phyloP scores from a whole-genome alignment of 495 filamentous ascomycete species.

The Neurospora sp. region DNA sequence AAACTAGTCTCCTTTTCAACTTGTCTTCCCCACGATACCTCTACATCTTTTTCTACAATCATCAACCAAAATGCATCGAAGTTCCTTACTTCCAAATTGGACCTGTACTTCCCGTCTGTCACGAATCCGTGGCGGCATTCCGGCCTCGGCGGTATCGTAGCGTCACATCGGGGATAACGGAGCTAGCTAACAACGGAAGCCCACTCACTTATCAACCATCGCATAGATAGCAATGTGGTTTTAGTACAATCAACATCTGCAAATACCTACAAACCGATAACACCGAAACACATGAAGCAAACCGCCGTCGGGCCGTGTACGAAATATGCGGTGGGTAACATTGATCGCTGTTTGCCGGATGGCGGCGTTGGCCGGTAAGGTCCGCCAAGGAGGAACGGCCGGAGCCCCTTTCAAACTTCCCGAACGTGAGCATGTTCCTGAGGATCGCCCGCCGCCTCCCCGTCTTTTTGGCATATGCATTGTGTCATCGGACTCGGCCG shows the following conservation, averaged over 20 bases:
- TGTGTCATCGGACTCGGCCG: neutral
- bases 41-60: neutral
- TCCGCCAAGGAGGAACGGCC: neutral
- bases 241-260: neutral
- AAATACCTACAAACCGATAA: neutral
- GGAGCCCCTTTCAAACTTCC: neutral
- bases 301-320: neutral
- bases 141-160: neutral
- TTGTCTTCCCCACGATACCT: neutral
- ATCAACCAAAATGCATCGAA: neutral
- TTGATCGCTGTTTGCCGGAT: neutral
- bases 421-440: neutral
- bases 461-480: neutral
- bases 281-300: neutral
- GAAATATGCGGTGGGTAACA: neutral
- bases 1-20: neutral
- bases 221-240: neutral
- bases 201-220: neutral
- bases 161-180: neutral
- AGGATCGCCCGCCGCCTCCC: neutral
- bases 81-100: neutral
- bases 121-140: neutral
- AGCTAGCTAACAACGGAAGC: neutral
- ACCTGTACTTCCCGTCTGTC: neutral
- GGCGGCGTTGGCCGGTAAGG: neutral